Percentiles rank a stretch among this genome's conserved stretches.
Conservation (phyloP, 805 yeast species). For the Tetrapisispora pingtungensis region DNA sequence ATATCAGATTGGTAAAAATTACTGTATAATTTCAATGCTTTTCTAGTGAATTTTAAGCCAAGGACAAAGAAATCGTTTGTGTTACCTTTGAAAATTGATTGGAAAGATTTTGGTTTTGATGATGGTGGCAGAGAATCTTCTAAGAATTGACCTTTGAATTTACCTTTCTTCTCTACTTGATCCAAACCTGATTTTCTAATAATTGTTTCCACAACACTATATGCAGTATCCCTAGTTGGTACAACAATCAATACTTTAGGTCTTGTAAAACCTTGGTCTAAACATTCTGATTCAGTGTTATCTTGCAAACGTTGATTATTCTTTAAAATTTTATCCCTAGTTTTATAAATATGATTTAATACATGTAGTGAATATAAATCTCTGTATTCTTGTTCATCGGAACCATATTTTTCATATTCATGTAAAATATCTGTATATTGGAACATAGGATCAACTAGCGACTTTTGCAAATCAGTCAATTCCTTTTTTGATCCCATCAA, state of each 20-base stretch:
- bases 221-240: constrained; percentile 77
- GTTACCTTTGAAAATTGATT: constrained; percentile 73
- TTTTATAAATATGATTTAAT: constrained; percentile 74
- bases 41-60: constrained; percentile 86
- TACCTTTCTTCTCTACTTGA: constrained; percentile 71
- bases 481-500: constrained; percentile 15
- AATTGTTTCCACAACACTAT: constrained; percentile 53
- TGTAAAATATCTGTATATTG: constrained; percentile 62
- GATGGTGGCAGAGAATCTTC: constrained; percentile 37
- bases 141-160: constrained; percentile 63
- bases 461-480: constrained; percentile 38
- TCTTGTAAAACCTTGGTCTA: constrained; percentile 94
- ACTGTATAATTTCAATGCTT: constrained; percentile 73
- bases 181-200: constrained; percentile 54
- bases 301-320: constrained; percentile 52
- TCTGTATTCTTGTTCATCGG: constrained; percentile 45
- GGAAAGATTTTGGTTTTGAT: constrained; percentile 76
- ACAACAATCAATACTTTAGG: constrained; percentile 76
- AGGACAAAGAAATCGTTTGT: constrained; percentile 83
- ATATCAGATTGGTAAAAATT: constrained; percentile 79
- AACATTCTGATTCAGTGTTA: constrained; percentile 45
- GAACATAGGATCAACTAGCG: constrained; percentile 54
- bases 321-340: constrained; percentile 75
- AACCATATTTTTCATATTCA: constrained; percentile 40
- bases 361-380: constrained; percentile 60